These are phyloP conservation scores for Sporothrix protearum DNA, from an alignment of 2,329 filamentous ascomycete species.

Conservation along the genomic window DNA sequence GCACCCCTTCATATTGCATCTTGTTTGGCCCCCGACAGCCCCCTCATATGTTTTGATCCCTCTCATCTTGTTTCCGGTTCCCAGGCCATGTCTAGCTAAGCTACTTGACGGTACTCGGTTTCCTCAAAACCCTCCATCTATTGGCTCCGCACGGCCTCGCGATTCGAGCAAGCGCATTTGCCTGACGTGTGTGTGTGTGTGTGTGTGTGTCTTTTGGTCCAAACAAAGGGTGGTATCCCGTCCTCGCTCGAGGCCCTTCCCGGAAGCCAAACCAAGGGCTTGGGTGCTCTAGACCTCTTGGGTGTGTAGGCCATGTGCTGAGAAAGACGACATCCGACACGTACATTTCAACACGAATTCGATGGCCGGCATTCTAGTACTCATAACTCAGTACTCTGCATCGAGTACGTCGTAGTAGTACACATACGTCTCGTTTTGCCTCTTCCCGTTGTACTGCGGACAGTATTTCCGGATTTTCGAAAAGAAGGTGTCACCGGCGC, in stretches of 20 bases:
- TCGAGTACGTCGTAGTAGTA: no score
- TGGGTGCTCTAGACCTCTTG: not conserved
- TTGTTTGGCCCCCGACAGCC: not conserved
- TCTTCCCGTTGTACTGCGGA: not conserved
- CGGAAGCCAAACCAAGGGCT: not conserved
- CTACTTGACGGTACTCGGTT: not conserved
- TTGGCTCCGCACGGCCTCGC: not conserved
- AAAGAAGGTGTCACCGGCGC: not conserved
- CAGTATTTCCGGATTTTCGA: not conserved
- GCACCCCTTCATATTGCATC: not conserved
- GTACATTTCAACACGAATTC: not conserved
- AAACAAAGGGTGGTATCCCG: conserved; percentile 7
- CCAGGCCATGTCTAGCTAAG: no score
- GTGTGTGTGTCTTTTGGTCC: not conserved
- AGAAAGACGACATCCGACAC: not conserved
- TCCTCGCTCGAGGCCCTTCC: not conserved
- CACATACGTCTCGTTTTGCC: not conserved
- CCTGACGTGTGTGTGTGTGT: not conserved
- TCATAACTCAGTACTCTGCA: not conserved
- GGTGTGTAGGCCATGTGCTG: no score
- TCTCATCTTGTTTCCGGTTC: not conserved
- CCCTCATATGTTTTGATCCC: not conserved
- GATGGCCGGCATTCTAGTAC: not conserved
- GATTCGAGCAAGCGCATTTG: not conserved
- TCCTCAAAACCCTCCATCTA: not conserved